Evolutionary conservation across 306 rosid species (phyloP).

Genomic region (apple (Malus domestica)): DNA sequence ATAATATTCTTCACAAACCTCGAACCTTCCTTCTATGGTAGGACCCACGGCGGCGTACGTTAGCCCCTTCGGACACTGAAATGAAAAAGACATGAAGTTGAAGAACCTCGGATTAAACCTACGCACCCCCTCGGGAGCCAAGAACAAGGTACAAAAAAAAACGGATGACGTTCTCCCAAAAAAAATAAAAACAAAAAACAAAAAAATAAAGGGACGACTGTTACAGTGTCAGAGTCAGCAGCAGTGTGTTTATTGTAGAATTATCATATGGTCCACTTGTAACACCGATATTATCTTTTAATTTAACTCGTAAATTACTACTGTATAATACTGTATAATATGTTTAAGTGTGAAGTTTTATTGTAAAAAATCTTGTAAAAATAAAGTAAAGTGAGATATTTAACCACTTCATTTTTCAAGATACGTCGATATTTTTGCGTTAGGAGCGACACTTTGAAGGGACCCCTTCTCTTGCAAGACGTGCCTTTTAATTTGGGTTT

Average conservation of each 20-base stretch:
- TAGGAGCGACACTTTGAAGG: slow-evolving; percentile 1
- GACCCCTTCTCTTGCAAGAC: not conserved
- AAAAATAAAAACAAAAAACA: no score
- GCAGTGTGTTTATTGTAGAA: not conserved
- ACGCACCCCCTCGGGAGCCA: not conserved
- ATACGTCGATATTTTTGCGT: no score
- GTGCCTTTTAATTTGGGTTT: slow-evolving; percentile 2
- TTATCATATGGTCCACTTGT: no score
- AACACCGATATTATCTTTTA: no score
- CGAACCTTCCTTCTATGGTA: not conserved
- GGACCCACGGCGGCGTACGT: not conserved
- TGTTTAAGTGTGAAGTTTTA: no score
- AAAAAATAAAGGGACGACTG: not conserved
- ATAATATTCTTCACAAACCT: not conserved
- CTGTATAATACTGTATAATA: fast-evolving
- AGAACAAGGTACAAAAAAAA: not conserved
- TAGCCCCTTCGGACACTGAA: not conserved
- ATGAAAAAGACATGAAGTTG: not conserved
- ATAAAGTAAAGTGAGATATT: no score
- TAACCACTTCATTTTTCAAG: no score
- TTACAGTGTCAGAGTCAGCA: not conserved
- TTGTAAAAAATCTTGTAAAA: no score
- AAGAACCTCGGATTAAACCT: not conserved
- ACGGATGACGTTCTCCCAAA: not conserved
- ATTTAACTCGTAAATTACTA: no score